A percentile compares a stretch with the other conserved stretches of the same genome.
phyloP scores from a whole-genome alignment of 1,284 basidiomycete genomes.

The Boletus subluridellus region DNA sequence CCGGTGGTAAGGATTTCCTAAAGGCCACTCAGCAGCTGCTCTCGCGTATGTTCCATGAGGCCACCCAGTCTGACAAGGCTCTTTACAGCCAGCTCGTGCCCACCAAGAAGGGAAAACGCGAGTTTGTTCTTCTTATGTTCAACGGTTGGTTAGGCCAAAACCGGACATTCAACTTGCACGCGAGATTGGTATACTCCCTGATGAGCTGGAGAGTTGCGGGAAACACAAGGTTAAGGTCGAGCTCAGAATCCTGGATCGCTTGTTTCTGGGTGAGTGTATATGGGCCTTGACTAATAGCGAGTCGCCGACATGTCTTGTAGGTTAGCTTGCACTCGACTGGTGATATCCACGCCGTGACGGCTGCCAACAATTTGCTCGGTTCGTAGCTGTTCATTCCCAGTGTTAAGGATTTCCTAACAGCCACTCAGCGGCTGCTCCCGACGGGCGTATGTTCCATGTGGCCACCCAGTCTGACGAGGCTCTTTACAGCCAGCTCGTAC shows the following conservation, averaged over 20 bases:
- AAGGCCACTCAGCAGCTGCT: slow-evolving; percentile 70
- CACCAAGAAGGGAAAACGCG: slow-evolving; percentile 89
- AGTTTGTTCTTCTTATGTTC: slow-evolving; percentile 95
- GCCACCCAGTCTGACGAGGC: slow-evolving; percentile 94
- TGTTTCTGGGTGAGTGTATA: slow-evolving; percentile 77
- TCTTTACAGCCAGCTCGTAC: slow-evolving; percentile 90
- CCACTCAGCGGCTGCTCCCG: slow-evolving; percentile 81
- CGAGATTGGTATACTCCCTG: slow-evolving; percentile 86
- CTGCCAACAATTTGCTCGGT: slow-evolving; percentile 95
- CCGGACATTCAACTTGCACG: slow-evolving; percentile 77
- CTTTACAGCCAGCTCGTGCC: slow-evolving; percentile 93
- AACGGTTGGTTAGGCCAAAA: slow-evolving; percentile 53
- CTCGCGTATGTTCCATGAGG: slow-evolving; percentile 98
- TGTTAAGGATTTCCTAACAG: slow-evolving; percentile 9
- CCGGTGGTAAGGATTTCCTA: not conserved
- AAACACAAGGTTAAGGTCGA: slow-evolving; percentile 98
- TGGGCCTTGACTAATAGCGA: not conserved
- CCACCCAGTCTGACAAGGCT: slow-evolving; percentile 92
- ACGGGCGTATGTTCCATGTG: slow-evolving; percentile 98
- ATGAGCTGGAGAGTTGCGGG: slow-evolving; percentile 94
- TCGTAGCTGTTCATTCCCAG: slow-evolving; percentile 21
- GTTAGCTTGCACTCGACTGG: slow-evolving; percentile 97
- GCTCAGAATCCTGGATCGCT: slow-evolving; percentile 81
- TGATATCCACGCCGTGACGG: slow-evolving; percentile 97
- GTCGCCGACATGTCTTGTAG: slow-evolving; percentile 36